These are phyloP conservation scores for Vanrija humicola DNA, from an alignment of 1,284 basidiomycete species.

Conservation along the genomic window DNA sequence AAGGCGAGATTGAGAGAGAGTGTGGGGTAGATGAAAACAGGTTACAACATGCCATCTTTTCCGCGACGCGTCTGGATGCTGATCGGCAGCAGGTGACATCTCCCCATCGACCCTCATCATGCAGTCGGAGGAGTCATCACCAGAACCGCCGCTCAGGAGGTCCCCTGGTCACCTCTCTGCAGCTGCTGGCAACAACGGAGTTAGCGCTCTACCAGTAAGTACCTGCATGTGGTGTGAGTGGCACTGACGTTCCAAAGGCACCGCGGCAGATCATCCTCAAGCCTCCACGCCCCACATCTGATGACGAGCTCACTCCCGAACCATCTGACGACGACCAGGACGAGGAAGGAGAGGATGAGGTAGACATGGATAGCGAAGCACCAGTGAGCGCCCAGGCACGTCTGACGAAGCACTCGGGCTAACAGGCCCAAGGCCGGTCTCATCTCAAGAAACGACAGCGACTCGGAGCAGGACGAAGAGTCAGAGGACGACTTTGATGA, in stretches of 20 bases:
- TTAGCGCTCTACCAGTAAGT: constrained; percentile 1
- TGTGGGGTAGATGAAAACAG: too few species aligned
- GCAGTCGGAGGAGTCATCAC: constrained; percentile 8
- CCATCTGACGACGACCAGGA: constrained; percentile 26
- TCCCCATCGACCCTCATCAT: not conserved
- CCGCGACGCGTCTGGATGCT: too few species aligned
- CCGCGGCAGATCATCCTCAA: constrained; percentile 14
- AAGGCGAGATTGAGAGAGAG: too few species aligned
- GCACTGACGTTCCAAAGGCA: not conserved
- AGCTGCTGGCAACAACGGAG: not conserved
- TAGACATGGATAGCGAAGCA: constrained; percentile 19
- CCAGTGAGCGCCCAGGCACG: constrained; percentile 2
- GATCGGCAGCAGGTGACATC: too few species aligned
- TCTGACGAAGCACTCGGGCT: not conserved
- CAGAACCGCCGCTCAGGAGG: not conserved
- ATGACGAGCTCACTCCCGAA: constrained; percentile 19
- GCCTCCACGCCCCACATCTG: constrained; percentile 7
- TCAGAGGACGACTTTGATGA: constrained; percentile 29
- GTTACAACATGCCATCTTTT: too few species aligned
- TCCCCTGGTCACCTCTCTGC: not conserved
- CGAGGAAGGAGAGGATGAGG: constrained; percentile 33
- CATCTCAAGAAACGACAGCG: constrained; percentile 9
- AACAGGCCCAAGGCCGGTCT: not conserved
- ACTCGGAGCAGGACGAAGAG: constrained; percentile 24
- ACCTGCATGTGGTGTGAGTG: not conserved